phyloP scores from a whole-genome alignment of 2,329 filamentous ascomycete species.

The Metarhizium sp. region DNA sequence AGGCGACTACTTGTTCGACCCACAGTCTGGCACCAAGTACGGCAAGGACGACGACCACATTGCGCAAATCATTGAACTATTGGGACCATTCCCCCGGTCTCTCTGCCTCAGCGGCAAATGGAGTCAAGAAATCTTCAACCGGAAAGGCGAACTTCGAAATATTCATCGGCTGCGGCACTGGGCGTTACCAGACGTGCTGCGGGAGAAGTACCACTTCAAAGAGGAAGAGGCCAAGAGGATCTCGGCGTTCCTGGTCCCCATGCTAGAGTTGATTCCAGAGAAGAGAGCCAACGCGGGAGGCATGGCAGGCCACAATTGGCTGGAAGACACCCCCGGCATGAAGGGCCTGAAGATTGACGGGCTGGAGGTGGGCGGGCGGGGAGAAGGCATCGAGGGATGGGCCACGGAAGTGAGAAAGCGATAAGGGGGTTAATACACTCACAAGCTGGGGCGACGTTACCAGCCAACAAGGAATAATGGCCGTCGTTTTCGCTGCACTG shows the following conservation, averaged over 20 bases:
- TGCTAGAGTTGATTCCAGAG: constrained; percentile 83
- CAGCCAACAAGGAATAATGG: background rate
- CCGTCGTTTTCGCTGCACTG: constrained; percentile 1
- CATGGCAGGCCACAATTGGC: constrained; percentile 78
- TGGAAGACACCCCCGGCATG: constrained; percentile 85
- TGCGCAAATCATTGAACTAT: constrained; percentile 93
- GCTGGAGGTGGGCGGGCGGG: constrained; percentile 68
- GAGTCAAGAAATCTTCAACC: constrained; percentile 98
- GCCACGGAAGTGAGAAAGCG: constrained; percentile 78
- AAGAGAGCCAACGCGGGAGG: constrained; percentile 91
- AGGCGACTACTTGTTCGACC: constrained; percentile 96
- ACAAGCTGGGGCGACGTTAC: constrained; percentile 1
- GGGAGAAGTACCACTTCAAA: constrained; percentile 94
- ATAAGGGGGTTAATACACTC: constrained; percentile 29
- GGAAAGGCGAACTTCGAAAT: constrained; percentile 93
- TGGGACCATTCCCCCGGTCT: constrained; percentile 87
- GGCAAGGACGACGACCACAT: constrained; percentile 99
- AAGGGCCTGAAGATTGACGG: constrained; percentile 63
- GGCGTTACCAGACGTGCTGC: constrained; percentile 84
- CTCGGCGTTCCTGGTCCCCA: constrained; percentile 74
- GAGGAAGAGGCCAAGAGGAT: constrained; percentile 71
- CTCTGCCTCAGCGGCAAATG: constrained; percentile 90
- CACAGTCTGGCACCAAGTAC: constrained; percentile 96
- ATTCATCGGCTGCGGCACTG: constrained; percentile 95
- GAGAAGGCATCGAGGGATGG: constrained; percentile 94